A percentile compares a stretch with the other conserved stretches of the same genome.
These are phyloP conservation scores for Coniochaeta hoffmannii DNA, from an alignment of 2,329 filamentous ascomycete genomes.

Conservation along the genomic window DNA sequence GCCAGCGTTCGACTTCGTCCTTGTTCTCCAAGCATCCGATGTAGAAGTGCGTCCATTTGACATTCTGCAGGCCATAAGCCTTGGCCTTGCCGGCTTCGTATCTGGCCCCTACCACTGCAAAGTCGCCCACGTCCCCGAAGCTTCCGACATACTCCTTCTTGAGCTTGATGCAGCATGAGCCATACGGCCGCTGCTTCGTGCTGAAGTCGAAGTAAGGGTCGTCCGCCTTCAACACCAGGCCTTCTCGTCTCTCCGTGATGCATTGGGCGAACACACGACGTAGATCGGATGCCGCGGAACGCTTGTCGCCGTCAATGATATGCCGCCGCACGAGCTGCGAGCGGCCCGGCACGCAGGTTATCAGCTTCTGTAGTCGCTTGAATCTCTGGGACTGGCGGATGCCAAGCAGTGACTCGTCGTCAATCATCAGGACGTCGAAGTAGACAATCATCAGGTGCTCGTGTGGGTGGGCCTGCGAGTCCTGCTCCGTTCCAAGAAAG, in stretches of 20 bases:
- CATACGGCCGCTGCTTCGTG: slow-evolving; percentile 25
- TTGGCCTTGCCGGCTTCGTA: slow-evolving; percentile 59
- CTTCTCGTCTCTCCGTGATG: slow-evolving; percentile 63
- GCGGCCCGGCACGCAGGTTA: slow-evolving; percentile 47
- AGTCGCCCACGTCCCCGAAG: slow-evolving; percentile 77
- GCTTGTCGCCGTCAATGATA: slow-evolving; percentile 56
- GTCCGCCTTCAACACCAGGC: slow-evolving; percentile 73
- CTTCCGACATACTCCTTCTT: slow-evolving; percentile 79
- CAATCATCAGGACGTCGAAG: slow-evolving; percentile 48
- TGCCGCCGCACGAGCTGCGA: slow-evolving; percentile 61
- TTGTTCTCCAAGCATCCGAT: slow-evolving; percentile 70
- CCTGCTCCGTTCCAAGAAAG: slow-evolving; percentile 58
- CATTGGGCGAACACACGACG: slow-evolving; percentile 59
- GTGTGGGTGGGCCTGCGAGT: slow-evolving; percentile 51
- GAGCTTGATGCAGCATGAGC: slow-evolving; percentile 64
- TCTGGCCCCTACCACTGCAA: slow-evolving; percentile 69
- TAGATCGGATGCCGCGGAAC: slow-evolving; percentile 44
- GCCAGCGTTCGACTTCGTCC: slow-evolving; percentile 43
- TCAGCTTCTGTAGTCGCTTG: slow-evolving; percentile 47
- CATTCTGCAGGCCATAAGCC: slow-evolving; percentile 40
- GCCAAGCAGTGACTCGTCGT: slow-evolving; percentile 43
- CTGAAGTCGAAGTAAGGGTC: slow-evolving; percentile 65
- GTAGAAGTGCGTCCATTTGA: slow-evolving; percentile 75
- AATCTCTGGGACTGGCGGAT: slow-evolving; percentile 52
- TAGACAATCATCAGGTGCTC: slow-evolving; percentile 58